Conservation (phyloP, 805 yeast genomes). For the Nakazawaea wyomingensis region DNA sequence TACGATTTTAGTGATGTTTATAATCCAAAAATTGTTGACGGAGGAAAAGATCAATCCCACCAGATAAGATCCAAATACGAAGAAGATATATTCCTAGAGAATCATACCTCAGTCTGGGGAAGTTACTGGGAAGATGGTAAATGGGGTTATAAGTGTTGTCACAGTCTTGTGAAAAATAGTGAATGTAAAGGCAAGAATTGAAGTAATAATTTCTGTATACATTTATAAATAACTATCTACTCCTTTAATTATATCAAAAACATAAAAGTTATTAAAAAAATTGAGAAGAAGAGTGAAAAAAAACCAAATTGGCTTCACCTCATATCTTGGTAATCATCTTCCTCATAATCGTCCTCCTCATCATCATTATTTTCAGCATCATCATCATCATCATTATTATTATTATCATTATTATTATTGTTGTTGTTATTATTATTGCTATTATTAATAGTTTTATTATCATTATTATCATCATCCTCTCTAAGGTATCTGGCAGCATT, state of each 20-base stretch:
- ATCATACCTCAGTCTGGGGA: constrained; percentile 39
- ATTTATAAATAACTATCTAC: no score
- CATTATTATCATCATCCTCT: background rate
- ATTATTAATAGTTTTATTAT: background rate
- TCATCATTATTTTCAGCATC: background rate
- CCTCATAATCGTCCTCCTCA: background rate
- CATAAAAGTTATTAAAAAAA: no score
- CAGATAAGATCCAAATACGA: constrained; percentile 23
- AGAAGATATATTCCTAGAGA: constrained; percentile 32
- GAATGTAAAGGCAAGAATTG: constrained; percentile 22
- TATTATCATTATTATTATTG: no score
- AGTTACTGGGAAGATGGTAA: constrained; percentile 34
- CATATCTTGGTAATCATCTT: constrained; percentile 13
- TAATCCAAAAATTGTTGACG: constrained; percentile 6
- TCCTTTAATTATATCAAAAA: no score
- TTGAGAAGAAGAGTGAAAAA: no score
- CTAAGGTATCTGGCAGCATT: no score
- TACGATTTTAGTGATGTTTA: constrained; percentile 15
- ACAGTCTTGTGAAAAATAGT: constrained; percentile 26
- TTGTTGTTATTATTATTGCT: background rate
- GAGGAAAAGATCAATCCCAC: no score
- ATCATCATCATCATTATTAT: no score
- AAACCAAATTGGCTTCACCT: no score
- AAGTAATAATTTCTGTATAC: no score
- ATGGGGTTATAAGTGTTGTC: constrained; percentile 44